Evolutionary conservation across 371 early-diverging fungal genomes (phyloP).

Genomic region (Circinella minor): DNA sequence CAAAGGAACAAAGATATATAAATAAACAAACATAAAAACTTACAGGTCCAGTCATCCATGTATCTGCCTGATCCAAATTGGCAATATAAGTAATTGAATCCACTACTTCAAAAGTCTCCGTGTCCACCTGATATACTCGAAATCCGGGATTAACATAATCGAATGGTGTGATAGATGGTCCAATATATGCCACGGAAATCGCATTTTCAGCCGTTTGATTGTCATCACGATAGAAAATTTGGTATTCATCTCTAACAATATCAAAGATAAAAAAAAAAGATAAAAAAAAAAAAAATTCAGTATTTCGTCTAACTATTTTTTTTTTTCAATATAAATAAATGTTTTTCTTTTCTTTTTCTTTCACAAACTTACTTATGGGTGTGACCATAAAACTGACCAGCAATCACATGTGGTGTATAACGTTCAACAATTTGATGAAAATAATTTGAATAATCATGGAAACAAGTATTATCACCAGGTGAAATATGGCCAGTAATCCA

Average conservation of each 20-base stretch:
- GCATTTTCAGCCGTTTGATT: conserved; percentile 44
- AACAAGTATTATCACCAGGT: conserved; percentile 57
- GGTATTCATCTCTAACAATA: conserved; percentile 49
- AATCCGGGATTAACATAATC: conserved; percentile 60
- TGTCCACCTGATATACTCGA: conserved; percentile 57
- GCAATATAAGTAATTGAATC: conserved; percentile 63
- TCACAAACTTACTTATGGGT: conserved; percentile 47
- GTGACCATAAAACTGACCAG: conserved; percentile 68
- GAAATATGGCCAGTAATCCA: conserved; percentile 68
- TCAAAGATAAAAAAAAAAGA: neutral
- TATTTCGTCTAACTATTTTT: too few relatives aligned
- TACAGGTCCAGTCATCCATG: conserved; percentile 47
- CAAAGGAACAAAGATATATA: too few relatives aligned
- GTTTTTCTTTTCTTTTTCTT: neutral
- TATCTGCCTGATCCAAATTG: conserved; percentile 45
- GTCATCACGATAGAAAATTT: conserved; percentile 49
- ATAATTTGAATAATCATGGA: conserved; percentile 62
- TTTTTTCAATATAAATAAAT: neutral
- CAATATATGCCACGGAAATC: conserved; percentile 55
- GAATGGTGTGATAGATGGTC: conserved; percentile 61
- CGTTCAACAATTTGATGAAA: conserved; percentile 64
- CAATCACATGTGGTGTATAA: conserved; percentile 63
- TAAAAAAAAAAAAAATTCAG: too few relatives aligned
- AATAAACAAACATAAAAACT: conserved; percentile 13
- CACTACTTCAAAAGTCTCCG: conserved; percentile 59